phyloP scores from a whole-genome alignment of 805 yeast genomes.

The Pichia cabralensis region DNA sequence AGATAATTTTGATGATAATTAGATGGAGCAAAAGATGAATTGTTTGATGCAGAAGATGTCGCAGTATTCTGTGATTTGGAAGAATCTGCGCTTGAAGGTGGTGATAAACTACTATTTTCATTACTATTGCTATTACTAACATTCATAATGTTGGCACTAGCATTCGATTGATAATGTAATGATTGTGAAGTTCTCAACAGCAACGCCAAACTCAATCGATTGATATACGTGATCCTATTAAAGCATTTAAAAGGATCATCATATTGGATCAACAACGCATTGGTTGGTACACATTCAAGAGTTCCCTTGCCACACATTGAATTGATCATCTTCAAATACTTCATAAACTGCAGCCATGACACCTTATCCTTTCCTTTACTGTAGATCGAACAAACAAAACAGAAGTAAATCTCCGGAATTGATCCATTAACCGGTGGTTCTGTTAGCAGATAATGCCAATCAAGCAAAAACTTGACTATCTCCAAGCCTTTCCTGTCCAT shows the following conservation, averaged over 20 bases:
- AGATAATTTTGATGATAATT: too few species aligned
- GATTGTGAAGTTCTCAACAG: slow-evolving; percentile 13
- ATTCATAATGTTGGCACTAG: neutral
- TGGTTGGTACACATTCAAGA: slow-evolving; percentile 18
- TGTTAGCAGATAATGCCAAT: slow-evolving; percentile 22
- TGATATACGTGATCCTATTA: slow-evolving; percentile 17
- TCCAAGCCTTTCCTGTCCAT: slow-evolving; percentile 25
- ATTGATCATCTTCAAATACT: slow-evolving; percentile 17
- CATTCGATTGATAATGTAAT: neutral
- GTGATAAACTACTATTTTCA: neutral
- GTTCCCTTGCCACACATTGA: slow-evolving; percentile 16
- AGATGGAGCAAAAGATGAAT: too few species aligned
- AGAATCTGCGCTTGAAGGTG: neutral
- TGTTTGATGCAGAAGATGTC: too few species aligned
- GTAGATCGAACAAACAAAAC: slow-evolving; percentile 22
- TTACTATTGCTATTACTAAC: neutral
- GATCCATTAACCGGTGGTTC: slow-evolving; percentile 25
- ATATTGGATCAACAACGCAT: slow-evolving; percentile 15
- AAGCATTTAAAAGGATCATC: slow-evolving; percentile 24
- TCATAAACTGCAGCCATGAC: slow-evolving; percentile 26
- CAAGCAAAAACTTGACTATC: slow-evolving; percentile 21
- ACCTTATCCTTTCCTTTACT: slow-evolving; percentile 26
- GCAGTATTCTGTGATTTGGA: too few species aligned
- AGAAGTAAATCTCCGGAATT: slow-evolving; percentile 23
- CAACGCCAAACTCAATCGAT: slow-evolving; percentile 20